Evolutionary conservation across 306 rosid species (phyloP), one percentile per base, ranked within the genome.

Genomic region (Castanea mollissima): DNA sequence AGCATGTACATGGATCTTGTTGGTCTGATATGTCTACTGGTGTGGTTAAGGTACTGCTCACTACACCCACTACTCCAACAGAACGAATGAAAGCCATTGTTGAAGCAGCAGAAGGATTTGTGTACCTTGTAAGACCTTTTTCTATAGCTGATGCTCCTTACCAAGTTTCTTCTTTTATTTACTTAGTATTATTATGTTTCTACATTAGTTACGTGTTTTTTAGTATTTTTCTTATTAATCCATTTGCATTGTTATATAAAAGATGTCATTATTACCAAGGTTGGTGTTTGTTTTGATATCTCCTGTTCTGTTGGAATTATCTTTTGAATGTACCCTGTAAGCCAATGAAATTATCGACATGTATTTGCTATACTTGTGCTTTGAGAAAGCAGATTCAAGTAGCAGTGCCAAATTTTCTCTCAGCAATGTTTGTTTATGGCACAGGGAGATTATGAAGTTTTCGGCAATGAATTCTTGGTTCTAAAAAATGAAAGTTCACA

Each of bases 41-140:
- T 78, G 51, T 78, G 86, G 63, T 82, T 76, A 74, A 95, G 99
- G 98, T 95, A 62, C 88, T 95, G 57, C 92, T 91, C 55, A 95
- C 98, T 19, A 95, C 99, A 60, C 97, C 98, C 25, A 93, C 99
- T 20, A 91, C 99, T 59, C 98, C 98, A 55, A 84, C 56, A 44
- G 69, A 84, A 62, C 82, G 97, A 49, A 95, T 95, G 98, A 90
- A 87, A 81, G 92, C 90, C 73, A 93, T 95, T 76, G 99, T 83
- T 55, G 96, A 93, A 83, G 93, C 90, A 21, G 73, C 99, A 5
- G 92, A 95, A 81, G 97, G 98, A 81, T 93, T 92, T 87, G 83
- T 91, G 16, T 95, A 93, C 75, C 93, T 95, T 67, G 98, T 92
- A 83, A 86, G 92, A 71, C 60, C 81, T 56, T 81, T 65, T 76